Conservation (phyloP, 345 rosid genomes). For the Dovyalis caffra region DNA sequence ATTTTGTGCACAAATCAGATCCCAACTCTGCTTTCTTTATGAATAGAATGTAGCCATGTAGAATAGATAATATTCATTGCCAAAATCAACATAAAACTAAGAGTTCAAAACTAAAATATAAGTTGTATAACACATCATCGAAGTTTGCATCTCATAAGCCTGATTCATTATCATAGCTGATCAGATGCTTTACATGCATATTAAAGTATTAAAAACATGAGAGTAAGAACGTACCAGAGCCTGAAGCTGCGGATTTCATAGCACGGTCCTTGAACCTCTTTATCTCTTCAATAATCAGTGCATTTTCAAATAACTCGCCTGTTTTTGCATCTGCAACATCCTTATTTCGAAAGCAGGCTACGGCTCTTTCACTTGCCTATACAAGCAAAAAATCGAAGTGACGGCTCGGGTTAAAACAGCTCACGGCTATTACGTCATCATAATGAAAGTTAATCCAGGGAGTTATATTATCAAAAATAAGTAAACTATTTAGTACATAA, state of each 20-base stretch:
- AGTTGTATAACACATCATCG: neutral
- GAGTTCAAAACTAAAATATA: neutral
- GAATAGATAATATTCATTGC: neutral
- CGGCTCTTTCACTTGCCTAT: slow-evolving; percentile 68
- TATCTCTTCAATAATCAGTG: slow-evolving; percentile 29
- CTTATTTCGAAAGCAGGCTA: slow-evolving; percentile 39
- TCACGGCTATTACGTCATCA: too few species aligned
- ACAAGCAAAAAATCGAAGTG: slow-evolving; percentile 6
- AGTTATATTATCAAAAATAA: neutral
- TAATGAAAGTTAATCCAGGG: too few species aligned
- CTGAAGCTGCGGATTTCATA: slow-evolving; percentile 41
- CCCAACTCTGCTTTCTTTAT: neutral
- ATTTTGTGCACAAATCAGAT: neutral
- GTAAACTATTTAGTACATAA: too few species aligned
- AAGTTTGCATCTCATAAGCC: neutral
- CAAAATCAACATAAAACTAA: neutral
- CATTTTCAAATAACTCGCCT: slow-evolving; percentile 18
- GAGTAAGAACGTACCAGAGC: slow-evolving; percentile 46
- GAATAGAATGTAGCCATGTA: neutral
- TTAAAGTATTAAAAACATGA: slow-evolving; percentile 1
- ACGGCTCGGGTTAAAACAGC: neutral
- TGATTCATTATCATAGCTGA: neutral
- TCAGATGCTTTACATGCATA: neutral
- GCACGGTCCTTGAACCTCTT: slow-evolving; percentile 53
- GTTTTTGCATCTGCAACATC: slow-evolving; percentile 16